Evolutionary conservation across 164 flowering plant species (phyloP).

Genomic region (Nymphaea thermarum): DNA sequence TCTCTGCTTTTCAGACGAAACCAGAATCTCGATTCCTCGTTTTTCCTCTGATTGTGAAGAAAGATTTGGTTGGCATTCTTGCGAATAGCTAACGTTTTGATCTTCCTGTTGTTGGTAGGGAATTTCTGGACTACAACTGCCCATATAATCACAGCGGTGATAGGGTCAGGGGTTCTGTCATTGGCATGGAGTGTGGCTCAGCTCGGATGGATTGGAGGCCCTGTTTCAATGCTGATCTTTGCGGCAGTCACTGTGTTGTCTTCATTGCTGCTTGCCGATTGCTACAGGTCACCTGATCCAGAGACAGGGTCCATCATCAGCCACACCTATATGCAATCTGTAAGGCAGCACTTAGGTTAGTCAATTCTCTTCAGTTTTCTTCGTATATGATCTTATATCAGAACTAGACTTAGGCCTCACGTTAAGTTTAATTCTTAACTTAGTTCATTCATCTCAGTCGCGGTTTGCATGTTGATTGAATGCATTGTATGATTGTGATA

Average conservation of each 20-base stretch:
- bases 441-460: too few species aligned
- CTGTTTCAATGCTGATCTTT: conserved; percentile 19
- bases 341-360: conserved; percentile 16
- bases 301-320: conserved; percentile 26
- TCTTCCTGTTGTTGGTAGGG: conserved; percentile 8
- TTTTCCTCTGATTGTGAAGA: too few species aligned
- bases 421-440: too few species aligned
- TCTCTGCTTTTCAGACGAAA: too few species aligned
- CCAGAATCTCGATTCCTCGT: too few species aligned
- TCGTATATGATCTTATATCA: too few species aligned
- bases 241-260: conserved; percentile 26
- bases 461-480: too few species aligned
- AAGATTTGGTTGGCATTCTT: too few species aligned
- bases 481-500: too few species aligned
- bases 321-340: conserved; percentile 30
- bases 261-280: conserved; percentile 19
- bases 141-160: conserved; percentile 40
- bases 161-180: conserved; percentile 46
- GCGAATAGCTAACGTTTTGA: too few species aligned
- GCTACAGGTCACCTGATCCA: conserved; percentile 25
- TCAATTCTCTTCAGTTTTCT: background rate
- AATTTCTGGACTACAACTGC: conserved; percentile 27
- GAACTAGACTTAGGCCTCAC: too few species aligned
- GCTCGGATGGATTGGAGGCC: conserved; percentile 47
- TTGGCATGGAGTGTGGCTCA: conserved; percentile 39